A percentile compares a stretch with the other conserved stretches of the same genome.
Conservation (phyloP, 345 rosid species). For the Ceriops tagal region DNA sequence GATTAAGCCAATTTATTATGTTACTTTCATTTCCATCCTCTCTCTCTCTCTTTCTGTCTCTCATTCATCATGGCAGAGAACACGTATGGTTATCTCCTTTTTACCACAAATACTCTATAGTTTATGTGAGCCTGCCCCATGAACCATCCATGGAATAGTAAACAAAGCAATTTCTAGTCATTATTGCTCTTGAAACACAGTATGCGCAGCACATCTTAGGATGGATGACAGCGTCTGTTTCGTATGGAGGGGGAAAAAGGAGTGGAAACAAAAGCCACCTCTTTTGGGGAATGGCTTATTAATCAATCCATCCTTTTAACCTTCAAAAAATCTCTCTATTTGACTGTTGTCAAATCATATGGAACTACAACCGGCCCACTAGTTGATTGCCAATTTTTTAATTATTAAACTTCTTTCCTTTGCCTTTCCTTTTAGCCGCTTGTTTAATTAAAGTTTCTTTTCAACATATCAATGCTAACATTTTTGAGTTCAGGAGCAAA, state of each 20-base stretch:
- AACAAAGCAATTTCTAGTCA: conserved; percentile 16
- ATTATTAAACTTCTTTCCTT: conserved; percentile 35
- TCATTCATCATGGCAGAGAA: conserved; percentile 9
- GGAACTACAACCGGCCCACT: conserved; percentile 21
- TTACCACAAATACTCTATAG: conserved; percentile 3
- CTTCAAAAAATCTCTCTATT: conserved; percentile 28
- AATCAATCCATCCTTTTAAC: background rate
- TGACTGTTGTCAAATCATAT: conserved; percentile 40
- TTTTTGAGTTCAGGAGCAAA: background rate
- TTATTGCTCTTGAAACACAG: conserved; percentile 17
- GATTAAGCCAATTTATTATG: conserved; percentile 25
- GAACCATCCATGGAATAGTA: conserved; percentile 1
- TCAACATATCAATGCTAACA: conserved; percentile 27
- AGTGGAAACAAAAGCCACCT: conserved; percentile 14
- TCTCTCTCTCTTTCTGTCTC: background rate
- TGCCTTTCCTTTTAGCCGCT: conserved; percentile 30
- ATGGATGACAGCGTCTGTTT: conserved; percentile 14
- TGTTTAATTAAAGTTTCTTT: conserved; percentile 29
- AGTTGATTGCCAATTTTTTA: conserved; percentile 30
- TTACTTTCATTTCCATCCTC: conserved; percentile 26
- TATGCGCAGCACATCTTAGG: conserved; percentile 3
- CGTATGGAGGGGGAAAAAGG: conserved; percentile 11
- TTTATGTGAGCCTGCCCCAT: conserved; percentile 1
- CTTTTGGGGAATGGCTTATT: conserved; percentile 15
- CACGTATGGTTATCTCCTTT: conserved; percentile 20